A percentile compares a stretch with the other conserved stretches of the same genome.
Evolutionary conservation across 306 rosid genomes (phyloP).

Genomic region (Biancaea sappan): DNA sequence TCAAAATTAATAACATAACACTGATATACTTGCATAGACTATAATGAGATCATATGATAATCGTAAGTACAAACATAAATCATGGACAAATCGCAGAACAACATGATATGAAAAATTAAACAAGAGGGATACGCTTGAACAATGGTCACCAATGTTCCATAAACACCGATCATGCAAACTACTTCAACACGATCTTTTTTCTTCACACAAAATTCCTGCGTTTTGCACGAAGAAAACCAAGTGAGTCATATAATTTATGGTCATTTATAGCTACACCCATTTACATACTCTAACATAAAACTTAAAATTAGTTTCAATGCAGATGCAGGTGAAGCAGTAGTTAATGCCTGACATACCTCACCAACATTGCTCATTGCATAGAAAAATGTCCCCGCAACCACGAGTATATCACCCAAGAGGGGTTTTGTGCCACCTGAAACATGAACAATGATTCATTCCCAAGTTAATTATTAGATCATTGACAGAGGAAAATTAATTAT

Average conservation of each 20-base stretch:
- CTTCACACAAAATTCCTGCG: constrained; percentile 76
- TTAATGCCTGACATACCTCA: constrained; percentile 43
- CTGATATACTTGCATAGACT: not conserved
- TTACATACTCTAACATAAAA: not conserved
- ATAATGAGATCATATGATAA: not conserved
- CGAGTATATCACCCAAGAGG: constrained; percentile 67
- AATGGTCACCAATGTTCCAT: constrained; percentile 50
- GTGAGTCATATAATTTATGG: not conserved
- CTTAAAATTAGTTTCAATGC: not conserved
- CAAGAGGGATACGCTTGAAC: constrained; percentile 62
- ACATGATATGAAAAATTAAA: not conserved
- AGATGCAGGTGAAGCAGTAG: not conserved
- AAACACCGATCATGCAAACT: constrained; percentile 62
- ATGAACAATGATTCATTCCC: not conserved
- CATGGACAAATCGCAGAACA: not conserved
- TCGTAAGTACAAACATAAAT: not conserved
- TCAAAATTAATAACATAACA: not conserved
- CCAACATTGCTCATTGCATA: constrained; percentile 73
- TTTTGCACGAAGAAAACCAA: constrained; percentile 22
- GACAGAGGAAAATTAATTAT: not conserved
- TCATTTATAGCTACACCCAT: not conserved
- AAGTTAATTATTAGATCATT: not conserved
- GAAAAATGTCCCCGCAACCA: constrained; percentile 62
- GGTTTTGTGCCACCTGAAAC: constrained; percentile 59
- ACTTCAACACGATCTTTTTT: constrained; percentile 63